Evolutionary conservation across 2,329 filamentous ascomycete genomes (phyloP), one percentile per base, ranked within the genome.

Genomic region (Aspergillus hiratsukae): DNA sequence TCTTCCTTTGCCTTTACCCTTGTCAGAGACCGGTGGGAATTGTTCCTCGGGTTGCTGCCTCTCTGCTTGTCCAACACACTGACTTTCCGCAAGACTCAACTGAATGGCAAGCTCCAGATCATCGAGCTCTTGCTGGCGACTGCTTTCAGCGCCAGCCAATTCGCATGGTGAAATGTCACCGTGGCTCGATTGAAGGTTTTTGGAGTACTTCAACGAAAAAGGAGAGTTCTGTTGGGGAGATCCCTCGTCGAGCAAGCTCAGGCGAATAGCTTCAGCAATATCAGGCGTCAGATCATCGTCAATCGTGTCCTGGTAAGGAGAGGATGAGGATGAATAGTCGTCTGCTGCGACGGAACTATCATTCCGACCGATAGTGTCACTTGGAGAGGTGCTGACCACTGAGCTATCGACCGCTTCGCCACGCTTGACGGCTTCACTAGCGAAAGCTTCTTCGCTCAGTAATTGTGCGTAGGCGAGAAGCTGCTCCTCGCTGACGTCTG

Each of bases 71-170:
- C 70, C 70, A 48, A 75, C 72, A 65, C 80, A 82, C 66, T 81
- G 75, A 62, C 84, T 80, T 64, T 87, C 84, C 0, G 79, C 83
- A 51, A 87, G 73, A 67, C 85, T 87, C 27, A 87, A 67, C 67
- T 84, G 83, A 59, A 87, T 71, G 0, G 84, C 84, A 66, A 84
- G 83, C 58, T 86, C 82, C 31, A 87, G 65, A 68, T 87, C 84
- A 48, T 79, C 78, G 59, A 82, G 71, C 64, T 84, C 81, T 41
- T 72, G 63, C 67, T 78, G 64, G 65, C 73, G 61, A 67, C 75
- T 71, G 61, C 74, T 66, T 59, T 70, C 72, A 19, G 70, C 62
- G 54, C 65, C 60, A 5, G 55, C 52, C 1, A 57, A 49, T 14
- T 58, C 59, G 21, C 57, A 46, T 7, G 64, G 63, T n/a, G 66